phyloP scores from a whole-genome alignment of 2,329 filamentous ascomycete species.

The Stagonosporopsis cucurbitacearum region DNA sequence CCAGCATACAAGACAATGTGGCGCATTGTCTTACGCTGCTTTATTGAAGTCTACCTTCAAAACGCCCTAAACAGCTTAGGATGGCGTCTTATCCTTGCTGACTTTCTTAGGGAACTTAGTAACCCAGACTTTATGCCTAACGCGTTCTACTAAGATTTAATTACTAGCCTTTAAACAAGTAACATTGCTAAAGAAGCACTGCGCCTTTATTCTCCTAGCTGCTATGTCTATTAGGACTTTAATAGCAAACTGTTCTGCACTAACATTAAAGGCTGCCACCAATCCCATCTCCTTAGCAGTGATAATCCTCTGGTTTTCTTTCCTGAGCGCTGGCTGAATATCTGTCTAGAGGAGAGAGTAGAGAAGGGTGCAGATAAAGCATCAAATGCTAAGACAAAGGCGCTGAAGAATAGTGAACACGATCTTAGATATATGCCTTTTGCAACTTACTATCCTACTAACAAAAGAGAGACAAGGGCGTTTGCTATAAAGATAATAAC shows the following conservation, averaged over 20 bases:
- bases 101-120: not conserved
- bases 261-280: slow-evolving; percentile 47
- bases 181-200: slow-evolving; percentile 51
- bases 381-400: too few relatives aligned
- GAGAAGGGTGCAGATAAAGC: not conserved
- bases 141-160: not conserved
- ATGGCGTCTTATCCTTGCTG: not conserved
- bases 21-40: slow-evolving; percentile 57
- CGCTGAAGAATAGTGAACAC: not conserved
- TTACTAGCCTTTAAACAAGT: slow-evolving; percentile 15
- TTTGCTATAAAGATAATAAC: slow-evolving; percentile 21
- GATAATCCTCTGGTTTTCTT: slow-evolving; percentile 32
- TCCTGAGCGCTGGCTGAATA: slow-evolving; percentile 38
- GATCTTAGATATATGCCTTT: slow-evolving; percentile 11
- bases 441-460: slow-evolving; percentile 12
- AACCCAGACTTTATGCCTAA: not conserved
- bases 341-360: not conserved
- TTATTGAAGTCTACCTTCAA: slow-evolving; percentile 41
- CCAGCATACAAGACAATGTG: slow-evolving; percentile 60
- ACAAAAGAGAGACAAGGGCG: slow-evolving; percentile 11
- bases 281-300: slow-evolving; percentile 35
- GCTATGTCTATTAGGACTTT: slow-evolving; percentile 54
- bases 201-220: slow-evolving; percentile 59
- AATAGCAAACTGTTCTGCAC: slow-evolving; percentile 23
- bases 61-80: not conserved